phyloP scores from a whole-genome alignment of 495 filamentous ascomycete species.

The Podospora fimiseda region DNA sequence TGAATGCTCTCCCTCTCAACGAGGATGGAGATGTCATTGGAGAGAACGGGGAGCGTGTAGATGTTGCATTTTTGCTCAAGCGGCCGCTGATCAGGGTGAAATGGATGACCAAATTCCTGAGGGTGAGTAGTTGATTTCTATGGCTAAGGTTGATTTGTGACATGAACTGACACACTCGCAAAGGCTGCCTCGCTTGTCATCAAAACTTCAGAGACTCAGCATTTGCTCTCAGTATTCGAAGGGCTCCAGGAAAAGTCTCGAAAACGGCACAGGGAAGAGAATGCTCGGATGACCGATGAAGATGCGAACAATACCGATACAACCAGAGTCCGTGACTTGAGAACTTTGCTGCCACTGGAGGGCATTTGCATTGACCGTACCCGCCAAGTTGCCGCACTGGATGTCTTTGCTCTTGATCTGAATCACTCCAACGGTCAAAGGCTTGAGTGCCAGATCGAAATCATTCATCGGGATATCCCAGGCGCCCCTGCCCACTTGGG shows the following conservation, averaged over 20 bases:
- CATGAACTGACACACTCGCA: background rate
- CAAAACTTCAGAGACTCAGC: slow-evolving; percentile 22
- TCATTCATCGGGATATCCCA: slow-evolving; percentile 75
- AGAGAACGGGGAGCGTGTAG: slow-evolving; percentile 78
- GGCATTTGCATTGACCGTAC: slow-evolving; percentile 64
- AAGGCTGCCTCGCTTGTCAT: slow-evolving; percentile 41
- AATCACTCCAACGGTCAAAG: slow-evolving; percentile 85
- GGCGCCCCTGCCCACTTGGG: slow-evolving; percentile 49
- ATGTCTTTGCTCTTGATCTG: slow-evolving; percentile 80
- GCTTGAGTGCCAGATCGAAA: slow-evolving; percentile 81
- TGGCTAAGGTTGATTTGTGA: background rate
- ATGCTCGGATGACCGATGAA: slow-evolving; percentile 82
- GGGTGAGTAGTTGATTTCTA: slow-evolving; percentile 38
- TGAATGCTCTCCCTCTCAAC: slow-evolving; percentile 67
- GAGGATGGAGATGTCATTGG: slow-evolving; percentile 72
- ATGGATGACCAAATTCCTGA: slow-evolving; percentile 77
- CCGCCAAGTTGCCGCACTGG: slow-evolving; percentile 76
- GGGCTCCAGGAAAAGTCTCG: slow-evolving; percentile 70
- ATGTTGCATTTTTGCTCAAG: slow-evolving; percentile 90
- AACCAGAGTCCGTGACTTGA: slow-evolving; percentile 68
- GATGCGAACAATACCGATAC: slow-evolving; percentile 78
- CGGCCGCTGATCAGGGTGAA: slow-evolving; percentile 83
- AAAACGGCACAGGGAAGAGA: slow-evolving; percentile 75
- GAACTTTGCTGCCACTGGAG: slow-evolving; percentile 61
- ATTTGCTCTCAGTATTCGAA: slow-evolving; percentile 47